Percentiles rank a stretch among this genome's conserved stretches.
phyloP scores from a whole-genome alignment of 208 protist genomes.

The Trypanosoma platydactyli region DNA sequence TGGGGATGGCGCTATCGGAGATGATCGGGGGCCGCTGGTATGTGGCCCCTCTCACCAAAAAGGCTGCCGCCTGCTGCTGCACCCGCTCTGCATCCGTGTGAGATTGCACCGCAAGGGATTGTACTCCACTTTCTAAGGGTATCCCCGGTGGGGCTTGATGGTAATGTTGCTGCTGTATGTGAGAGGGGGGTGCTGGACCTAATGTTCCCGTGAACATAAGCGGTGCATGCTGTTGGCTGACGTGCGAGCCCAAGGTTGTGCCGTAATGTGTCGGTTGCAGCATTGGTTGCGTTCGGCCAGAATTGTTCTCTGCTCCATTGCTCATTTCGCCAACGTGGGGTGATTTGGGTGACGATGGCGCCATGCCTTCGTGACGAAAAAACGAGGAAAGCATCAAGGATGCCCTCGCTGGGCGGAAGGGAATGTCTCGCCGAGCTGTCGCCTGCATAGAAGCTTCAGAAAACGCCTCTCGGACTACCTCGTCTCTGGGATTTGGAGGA shows the following conservation, averaged over 20 bases:
- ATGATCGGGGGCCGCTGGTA: too few relatives aligned
- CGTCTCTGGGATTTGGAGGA: neutral
- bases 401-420: constrained; percentile 6
- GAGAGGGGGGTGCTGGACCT: neutral
- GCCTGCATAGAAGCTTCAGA: neutral
- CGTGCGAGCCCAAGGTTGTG: too few relatives aligned
- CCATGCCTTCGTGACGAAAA: neutral
- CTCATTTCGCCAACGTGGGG: neutral
- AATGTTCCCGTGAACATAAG: neutral
- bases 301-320: neutral
- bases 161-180: neutral
- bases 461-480: neutral
- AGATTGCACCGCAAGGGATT: neutral
- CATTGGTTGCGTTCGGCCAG: neutral
- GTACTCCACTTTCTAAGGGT: too few relatives aligned
- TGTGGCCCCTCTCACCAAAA: too few relatives aligned
- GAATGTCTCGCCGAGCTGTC: neutral
- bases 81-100: neutral
- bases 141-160: neutral
- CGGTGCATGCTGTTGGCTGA: neutral
- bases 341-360: neutral
- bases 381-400: constrained; percentile 18
- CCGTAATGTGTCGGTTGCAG: neutral
- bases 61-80: neutral
- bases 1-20: too few relatives aligned